These are phyloP conservation scores for Fusarium agapanthi DNA, from an alignment of 2,329 filamentous ascomycete species.

Conservation along the genomic window DNA sequence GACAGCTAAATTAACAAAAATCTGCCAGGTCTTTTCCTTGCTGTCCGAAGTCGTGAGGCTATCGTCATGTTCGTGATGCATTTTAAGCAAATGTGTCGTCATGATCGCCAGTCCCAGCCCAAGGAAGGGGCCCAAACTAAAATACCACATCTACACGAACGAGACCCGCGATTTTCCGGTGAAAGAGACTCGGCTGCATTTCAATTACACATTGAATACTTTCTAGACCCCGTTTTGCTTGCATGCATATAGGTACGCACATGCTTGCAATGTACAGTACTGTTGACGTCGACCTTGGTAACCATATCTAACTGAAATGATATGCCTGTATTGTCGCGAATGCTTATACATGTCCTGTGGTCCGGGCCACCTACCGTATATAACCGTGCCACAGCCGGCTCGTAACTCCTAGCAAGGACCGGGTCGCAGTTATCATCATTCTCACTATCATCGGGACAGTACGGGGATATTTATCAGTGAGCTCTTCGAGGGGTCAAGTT, in stretches of 20 bases:
- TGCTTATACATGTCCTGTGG: not conserved
- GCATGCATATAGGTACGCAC: not conserved
- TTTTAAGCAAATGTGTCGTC: slow-evolving; percentile 31
- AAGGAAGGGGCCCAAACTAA: slow-evolving; percentile 7
- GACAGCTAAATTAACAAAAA: not conserved
- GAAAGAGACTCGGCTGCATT: slow-evolving; percentile 18
- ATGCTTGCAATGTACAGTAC: not conserved
- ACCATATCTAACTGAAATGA: not conserved
- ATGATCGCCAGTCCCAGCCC: slow-evolving; percentile 32
- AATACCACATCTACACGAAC: slow-evolving; percentile 9
- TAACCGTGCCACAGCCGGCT: slow-evolving; percentile 14
- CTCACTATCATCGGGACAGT: slow-evolving; percentile 25
- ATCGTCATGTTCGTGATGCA: slow-evolving; percentile 13
- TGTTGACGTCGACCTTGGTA: not conserved
- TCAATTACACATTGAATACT: slow-evolving; percentile 15
- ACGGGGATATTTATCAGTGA: slow-evolving; percentile 21
- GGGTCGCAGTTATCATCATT: slow-evolving; percentile 1
- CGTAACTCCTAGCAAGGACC: not conserved
- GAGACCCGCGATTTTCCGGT: slow-evolving; percentile 22
- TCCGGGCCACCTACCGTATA: slow-evolving; percentile 6
- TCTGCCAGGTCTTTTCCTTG: not conserved
- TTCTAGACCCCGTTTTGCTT: slow-evolving; percentile 5
- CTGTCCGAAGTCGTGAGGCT: not conserved
- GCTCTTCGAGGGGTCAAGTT: not conserved
- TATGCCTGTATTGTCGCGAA: not conserved